These are phyloP conservation scores for Hyaloraphidium curvatum DNA, from an alignment of 192 early-diverging fungal species.

Conservation along the genomic window DNA sequence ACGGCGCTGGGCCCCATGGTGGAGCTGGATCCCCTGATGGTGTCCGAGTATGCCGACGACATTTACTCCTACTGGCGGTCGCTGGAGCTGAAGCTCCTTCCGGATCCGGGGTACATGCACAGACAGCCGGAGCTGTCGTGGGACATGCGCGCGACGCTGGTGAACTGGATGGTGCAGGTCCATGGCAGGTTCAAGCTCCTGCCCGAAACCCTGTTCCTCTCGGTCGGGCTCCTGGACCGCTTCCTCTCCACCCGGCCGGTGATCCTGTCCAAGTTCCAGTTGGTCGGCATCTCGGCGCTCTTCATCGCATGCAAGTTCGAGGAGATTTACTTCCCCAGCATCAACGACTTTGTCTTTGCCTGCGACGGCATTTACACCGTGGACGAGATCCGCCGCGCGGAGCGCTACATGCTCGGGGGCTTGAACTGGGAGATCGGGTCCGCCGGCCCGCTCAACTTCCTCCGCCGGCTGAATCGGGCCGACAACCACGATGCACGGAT, in stretches of 20 bases:
- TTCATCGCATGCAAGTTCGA: slow-evolving; percentile 36
- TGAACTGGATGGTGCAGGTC: slow-evolving; percentile 36
- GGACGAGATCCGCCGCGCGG: slow-evolving; percentile 28
- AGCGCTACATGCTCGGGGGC: slow-evolving; percentile 30
- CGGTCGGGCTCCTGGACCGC: slow-evolving; percentile 35
- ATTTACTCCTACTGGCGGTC: slow-evolving; percentile 42
- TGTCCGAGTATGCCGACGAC: slow-evolving; percentile 37
- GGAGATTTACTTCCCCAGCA: slow-evolving; percentile 28
- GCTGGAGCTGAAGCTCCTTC: slow-evolving; percentile 28
- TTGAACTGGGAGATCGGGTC: slow-evolving; percentile 36
- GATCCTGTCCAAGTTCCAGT: slow-evolving; percentile 26
- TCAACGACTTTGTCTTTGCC: slow-evolving; percentile 26
- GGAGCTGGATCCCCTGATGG: slow-evolving; percentile 20
- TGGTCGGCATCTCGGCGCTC: slow-evolving; percentile 28
- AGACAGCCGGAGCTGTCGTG: slow-evolving; percentile 24
- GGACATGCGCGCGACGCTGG: slow-evolving; percentile 25
- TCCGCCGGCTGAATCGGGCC: slow-evolving; percentile 33
- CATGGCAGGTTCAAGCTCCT: slow-evolving; percentile 35
- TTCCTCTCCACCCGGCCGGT: slow-evolving; percentile 29
- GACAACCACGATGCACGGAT: slow-evolving; percentile 34
- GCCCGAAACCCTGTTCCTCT: slow-evolving; percentile 35
- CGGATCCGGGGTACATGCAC: slow-evolving; percentile 27
- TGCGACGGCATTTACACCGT: slow-evolving; percentile 21
- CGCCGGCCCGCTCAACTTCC: slow-evolving; percentile 33
- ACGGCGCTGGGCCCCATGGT: too few relatives aligned